These are phyloP conservation scores for Cercospora sp. DNA, from an alignment of 2,329 filamentous ascomycete species.

Conservation along the genomic window DNA sequence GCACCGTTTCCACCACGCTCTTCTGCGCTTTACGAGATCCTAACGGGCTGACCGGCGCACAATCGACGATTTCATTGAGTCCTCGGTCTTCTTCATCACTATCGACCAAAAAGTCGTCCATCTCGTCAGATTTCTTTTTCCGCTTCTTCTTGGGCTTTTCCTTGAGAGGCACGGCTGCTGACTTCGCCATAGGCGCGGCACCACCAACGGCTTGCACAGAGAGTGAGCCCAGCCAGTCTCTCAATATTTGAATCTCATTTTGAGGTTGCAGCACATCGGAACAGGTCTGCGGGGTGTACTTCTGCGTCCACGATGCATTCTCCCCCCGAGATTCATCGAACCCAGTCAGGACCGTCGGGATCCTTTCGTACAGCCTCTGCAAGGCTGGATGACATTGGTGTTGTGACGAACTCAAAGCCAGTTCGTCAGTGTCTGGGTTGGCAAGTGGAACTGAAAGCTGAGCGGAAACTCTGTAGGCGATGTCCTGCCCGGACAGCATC, in stretches of 20 bases:
- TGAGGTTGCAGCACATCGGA: slow-evolving; percentile 74
- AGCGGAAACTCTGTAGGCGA: slow-evolving; percentile 40
- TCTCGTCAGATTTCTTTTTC: slow-evolving; percentile 60
- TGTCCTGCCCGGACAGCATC: slow-evolving; percentile 40
- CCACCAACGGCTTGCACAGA: slow-evolving; percentile 76
- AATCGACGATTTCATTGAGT: slow-evolving; percentile 67
- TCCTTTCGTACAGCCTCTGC: slow-evolving; percentile 57
- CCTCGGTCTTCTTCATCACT: slow-evolving; percentile 73
- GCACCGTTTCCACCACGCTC: slow-evolving; percentile 46
- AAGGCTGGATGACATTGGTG: slow-evolving; percentile 58
- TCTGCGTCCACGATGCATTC: slow-evolving; percentile 71
- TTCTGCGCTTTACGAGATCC: slow-evolving; percentile 20
- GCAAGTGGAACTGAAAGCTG: slow-evolving; percentile 34
- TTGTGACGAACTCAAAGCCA: slow-evolving; percentile 21
- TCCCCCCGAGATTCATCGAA: slow-evolving; percentile 82
- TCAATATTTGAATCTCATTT: slow-evolving; percentile 68
- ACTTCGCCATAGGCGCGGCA: slow-evolving; percentile 45
- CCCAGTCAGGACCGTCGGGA: slow-evolving; percentile 67
- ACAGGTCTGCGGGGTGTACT: slow-evolving; percentile 74
- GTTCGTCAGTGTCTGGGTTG: slow-evolving; percentile 20
- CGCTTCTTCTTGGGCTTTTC: slow-evolving; percentile 61
- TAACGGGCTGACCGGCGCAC: background rate
- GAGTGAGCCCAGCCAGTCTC: slow-evolving; percentile 77
- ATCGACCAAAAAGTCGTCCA: slow-evolving; percentile 78
- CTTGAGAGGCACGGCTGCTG: slow-evolving; percentile 16